Evolutionary conservation across 768 basidiomycete genomes (phyloP).

Genomic region (Russula emetica): DNA sequence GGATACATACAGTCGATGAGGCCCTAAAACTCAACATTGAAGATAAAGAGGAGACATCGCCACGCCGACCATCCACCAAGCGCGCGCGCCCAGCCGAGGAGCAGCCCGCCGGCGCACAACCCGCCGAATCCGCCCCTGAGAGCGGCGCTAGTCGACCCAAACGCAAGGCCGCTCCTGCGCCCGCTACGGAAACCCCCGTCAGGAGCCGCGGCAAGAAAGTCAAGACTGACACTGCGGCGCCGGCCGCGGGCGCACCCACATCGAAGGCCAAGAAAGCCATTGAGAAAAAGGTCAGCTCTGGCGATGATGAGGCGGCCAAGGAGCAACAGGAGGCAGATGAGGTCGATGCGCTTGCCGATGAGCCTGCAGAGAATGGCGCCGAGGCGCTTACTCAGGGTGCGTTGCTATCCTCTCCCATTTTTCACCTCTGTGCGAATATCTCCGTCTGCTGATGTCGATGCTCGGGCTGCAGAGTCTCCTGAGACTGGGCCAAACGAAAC

Average conservation of each 20-base stretch:
- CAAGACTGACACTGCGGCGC: conserved; percentile 13
- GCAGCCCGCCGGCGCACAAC: background rate
- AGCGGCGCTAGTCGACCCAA: conserved; percentile 14
- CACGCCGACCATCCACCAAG: conserved; percentile 22
- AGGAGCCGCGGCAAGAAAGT: conserved; percentile 24
- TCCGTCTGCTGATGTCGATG: conserved; percentile 3
- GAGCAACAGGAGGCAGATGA: conserved; percentile 24
- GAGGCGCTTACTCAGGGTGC: conserved; percentile 7
- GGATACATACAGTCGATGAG: conserved; percentile 22
- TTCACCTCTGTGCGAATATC: background rate
- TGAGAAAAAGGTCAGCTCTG: conserved; percentile 18
- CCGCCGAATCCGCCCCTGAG: conserved; percentile 6
- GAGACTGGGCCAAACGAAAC: conserved; percentile 12
- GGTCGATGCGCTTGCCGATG: conserved; percentile 26
- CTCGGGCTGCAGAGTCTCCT: conserved; percentile 5
- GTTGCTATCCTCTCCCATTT: background rate
- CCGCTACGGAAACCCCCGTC: conserved; percentile 18
- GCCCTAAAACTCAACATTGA: conserved; percentile 24
- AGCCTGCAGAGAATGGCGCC: conserved; percentile 18
- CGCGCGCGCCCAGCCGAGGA: conserved; percentile 21
- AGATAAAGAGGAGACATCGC: conserved; percentile 24
- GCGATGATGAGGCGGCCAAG: conserved; percentile 18
- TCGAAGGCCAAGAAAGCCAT: conserved; percentile 20
- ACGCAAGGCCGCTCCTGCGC: conserved; percentile 23
- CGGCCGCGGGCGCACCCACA: background rate